Conservation (phyloP, 345 rosid genomes). For the Populus simonii region DNA sequence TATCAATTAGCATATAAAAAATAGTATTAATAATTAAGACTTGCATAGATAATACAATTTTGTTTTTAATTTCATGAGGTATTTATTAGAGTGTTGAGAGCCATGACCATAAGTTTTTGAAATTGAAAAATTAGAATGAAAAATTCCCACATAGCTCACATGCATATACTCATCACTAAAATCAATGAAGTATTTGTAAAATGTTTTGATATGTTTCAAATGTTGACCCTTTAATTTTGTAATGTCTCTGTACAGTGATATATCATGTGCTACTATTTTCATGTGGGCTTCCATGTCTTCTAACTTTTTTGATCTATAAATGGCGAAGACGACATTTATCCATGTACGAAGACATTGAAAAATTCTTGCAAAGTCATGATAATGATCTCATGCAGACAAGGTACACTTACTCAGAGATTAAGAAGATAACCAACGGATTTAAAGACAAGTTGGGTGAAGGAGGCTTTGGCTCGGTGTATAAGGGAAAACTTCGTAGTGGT, state of each 20-base stretch:
- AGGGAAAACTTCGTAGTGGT: neutral
- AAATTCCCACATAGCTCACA: too few species aligned
- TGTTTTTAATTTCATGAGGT: too few species aligned
- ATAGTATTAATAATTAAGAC: too few species aligned
- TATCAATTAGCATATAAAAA: too few species aligned
- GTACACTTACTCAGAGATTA: neutral
- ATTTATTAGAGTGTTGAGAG: too few species aligned
- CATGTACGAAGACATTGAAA: neutral
- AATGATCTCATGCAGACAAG: neutral
- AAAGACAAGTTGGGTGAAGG: neutral
- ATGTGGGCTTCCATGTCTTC: neutral
- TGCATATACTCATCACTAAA: too few species aligned
- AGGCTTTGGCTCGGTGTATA: neutral
- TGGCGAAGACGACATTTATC: neutral
- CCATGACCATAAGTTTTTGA: accelerated
- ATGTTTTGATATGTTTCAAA: too few species aligned
- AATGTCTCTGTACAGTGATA: neutral
- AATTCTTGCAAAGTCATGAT: neutral
- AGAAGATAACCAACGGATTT: neutral
- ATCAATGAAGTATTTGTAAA: neutral
- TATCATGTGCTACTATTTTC: neutral
- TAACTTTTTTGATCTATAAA: neutral
- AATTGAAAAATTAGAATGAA: accelerated
- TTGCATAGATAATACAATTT: too few species aligned
- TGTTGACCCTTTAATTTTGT: too few species aligned